Evolutionary conservation across 2,329 filamentous ascomycete species (phyloP).

Genomic region (Thielaviopsis cerberus): DNA sequence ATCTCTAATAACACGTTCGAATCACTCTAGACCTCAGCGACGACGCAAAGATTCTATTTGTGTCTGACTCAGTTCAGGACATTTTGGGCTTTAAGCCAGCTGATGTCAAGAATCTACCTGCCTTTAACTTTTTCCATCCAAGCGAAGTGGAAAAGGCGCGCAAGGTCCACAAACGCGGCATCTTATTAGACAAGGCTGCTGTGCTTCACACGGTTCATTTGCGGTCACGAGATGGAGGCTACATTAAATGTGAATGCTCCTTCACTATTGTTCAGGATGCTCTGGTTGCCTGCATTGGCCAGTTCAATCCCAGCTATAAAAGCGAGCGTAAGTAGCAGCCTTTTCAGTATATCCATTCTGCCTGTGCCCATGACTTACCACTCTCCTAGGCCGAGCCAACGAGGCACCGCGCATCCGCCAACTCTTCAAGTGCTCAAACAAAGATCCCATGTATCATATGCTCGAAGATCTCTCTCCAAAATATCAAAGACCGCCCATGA

Average conservation of each 20-base stretch:
- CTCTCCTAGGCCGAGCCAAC: slow-evolving; percentile 46
- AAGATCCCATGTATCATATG: slow-evolving; percentile 80
- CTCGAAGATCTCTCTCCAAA: slow-evolving; percentile 68
- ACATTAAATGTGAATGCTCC: slow-evolving; percentile 71
- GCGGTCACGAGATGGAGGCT: slow-evolving; percentile 19
- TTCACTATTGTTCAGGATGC: slow-evolving; percentile 82
- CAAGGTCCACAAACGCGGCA: slow-evolving; percentile 51
- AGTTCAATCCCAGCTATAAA: slow-evolving; percentile 50
- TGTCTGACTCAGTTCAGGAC: slow-evolving; percentile 65
- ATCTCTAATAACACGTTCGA: slow-evolving; percentile 11
- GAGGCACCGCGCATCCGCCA: slow-evolving; percentile 63
- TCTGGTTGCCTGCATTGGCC: slow-evolving; percentile 64
- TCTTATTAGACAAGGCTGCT: slow-evolving; percentile 67
- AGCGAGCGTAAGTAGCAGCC: slow-evolving; percentile 66
- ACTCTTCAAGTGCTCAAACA: slow-evolving; percentile 62
- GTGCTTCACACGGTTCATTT: slow-evolving; percentile 37
- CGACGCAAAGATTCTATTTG: slow-evolving; percentile 65
- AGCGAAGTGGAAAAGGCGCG: slow-evolving; percentile 62
- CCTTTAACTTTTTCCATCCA: slow-evolving; percentile 74
- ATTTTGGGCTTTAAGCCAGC: slow-evolving; percentile 64
- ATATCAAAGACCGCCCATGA: slow-evolving; percentile 44
- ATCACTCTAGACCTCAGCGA: slow-evolving; percentile 42
- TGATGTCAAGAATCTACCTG: slow-evolving; percentile 57
- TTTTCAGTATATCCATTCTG: too few species aligned
- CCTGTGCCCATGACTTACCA: not conserved